Percentiles rank a stretch among this genome's conserved stretches.
These are phyloP conservation scores for Metschnikowia sp. DNA, from an alignment of 805 yeast genomes.

Conservation along the genomic window DNA sequence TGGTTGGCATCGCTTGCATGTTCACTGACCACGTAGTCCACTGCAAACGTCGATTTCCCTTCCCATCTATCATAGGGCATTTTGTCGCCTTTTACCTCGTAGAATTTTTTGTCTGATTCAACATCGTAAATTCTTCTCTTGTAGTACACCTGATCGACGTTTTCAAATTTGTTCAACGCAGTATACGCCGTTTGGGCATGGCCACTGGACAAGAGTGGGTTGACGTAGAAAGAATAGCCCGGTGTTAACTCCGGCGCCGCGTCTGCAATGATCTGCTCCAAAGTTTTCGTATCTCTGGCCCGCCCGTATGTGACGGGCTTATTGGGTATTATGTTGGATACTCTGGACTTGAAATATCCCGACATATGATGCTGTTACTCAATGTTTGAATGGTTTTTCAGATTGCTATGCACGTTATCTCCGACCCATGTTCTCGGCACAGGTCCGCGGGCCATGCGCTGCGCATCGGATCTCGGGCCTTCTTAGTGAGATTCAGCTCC, in stretches of 20 bases:
- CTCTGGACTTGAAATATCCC: constrained; percentile 15
- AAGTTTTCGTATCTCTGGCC: background rate
- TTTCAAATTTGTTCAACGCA: constrained; percentile 41
- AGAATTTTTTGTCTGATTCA: constrained; percentile 23
- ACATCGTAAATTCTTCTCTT: constrained; percentile 41
- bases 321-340: constrained; percentile 5
- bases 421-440: no score
- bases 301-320: constrained; percentile 10
- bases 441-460: no score
- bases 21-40: constrained; percentile 44
- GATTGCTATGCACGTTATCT: background rate
- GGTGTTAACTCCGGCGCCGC: constrained; percentile 38
- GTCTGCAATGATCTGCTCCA: constrained; percentile 30
- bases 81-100: constrained; percentile 25
- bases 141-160: constrained; percentile 41
- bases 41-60: constrained; percentile 45
- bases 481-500: no score
- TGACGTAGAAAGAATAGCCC: constrained; percentile 38
- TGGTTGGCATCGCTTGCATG: constrained; percentile 17
- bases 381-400: background rate
- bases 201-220: constrained; percentile 48
- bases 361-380: constrained; percentile 1
- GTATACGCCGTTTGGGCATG: constrained; percentile 49
- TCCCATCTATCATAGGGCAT: constrained; percentile 39
- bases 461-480: no score